Evolutionary conservation across 1,284 basidiomycete genomes (phyloP).

Genomic region (Moniliella sp.): DNA sequence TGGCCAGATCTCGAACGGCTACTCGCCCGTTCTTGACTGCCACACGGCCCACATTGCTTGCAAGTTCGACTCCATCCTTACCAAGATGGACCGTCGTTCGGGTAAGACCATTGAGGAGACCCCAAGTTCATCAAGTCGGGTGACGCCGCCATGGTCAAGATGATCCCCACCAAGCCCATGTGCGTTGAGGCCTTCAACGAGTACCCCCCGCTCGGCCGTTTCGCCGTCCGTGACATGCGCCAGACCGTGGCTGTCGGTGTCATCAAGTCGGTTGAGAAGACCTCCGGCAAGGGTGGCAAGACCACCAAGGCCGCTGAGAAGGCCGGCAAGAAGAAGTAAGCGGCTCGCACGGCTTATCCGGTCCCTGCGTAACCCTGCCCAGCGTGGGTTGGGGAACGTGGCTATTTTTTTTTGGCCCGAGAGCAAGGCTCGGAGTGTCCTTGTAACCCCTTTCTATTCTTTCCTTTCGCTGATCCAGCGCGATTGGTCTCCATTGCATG

Average conservation of each 20-base stretch:
- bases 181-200: constrained; percentile 91
- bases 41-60: constrained; percentile 99
- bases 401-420: no score
- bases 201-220: constrained; percentile 97
- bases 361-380: no score
- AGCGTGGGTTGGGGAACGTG: no score
- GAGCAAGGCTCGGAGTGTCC: no score
- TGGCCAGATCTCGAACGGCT: constrained; percentile 93
- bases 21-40: constrained; percentile 95
- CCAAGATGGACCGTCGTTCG: constrained; percentile 90
- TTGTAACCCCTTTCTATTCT: no score
- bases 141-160: constrained; percentile 76
- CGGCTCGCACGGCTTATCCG: no score
- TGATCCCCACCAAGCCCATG: constrained; percentile 88
- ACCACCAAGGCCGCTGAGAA: constrained; percentile 85
- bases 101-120: constrained; percentile 68
- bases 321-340: constrained; percentile 40
- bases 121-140: constrained; percentile 64
- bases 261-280: constrained; percentile 46
- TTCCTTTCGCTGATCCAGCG: no score
- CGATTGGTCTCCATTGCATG: no score
- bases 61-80: constrained; percentile 91
- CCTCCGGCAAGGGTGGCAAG: constrained; percentile 37
- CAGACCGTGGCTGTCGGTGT: constrained; percentile 56
- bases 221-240: constrained; percentile 44